phyloP scores from a whole-genome alignment of 371 early-diverging fungal genomes.

The Amoeboradix gromovi region DNA sequence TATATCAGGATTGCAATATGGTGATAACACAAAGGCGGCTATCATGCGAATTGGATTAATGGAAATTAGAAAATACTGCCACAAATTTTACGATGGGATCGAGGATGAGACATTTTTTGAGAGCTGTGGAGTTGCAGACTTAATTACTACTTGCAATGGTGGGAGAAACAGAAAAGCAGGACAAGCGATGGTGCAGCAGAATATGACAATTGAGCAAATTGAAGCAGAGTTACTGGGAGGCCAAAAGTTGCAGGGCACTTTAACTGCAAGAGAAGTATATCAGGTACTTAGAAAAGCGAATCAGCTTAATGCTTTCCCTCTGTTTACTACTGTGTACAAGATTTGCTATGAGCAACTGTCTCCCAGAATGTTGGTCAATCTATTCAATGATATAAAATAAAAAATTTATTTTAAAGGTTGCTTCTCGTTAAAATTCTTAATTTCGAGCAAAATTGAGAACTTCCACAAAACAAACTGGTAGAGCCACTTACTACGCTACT shows the following conservation, averaged over 20 bases:
- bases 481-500: too few species aligned
- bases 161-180: conserved; percentile 87
- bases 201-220: conserved; percentile 42
- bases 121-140: conserved; percentile 60
- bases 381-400: too few species aligned
- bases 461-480: too few species aligned
- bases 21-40: conserved; percentile 86
- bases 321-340: conserved; percentile 56
- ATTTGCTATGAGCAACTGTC: conserved; percentile 37
- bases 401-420: too few species aligned
- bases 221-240: conserved; percentile 74
- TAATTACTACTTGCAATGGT: conserved; percentile 82
- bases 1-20: conserved; percentile 52
- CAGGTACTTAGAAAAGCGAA: conserved; percentile 33
- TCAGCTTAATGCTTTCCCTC: conserved; percentile 41
- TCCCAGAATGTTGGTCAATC: conserved; percentile 4
- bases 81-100: conserved; percentile 41
- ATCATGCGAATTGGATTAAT: conserved; percentile 79
- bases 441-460: too few species aligned
- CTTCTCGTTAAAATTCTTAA: too few species aligned
- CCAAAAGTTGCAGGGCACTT: conserved; percentile 89
- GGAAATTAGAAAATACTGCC: conserved; percentile 79
- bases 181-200: conserved; percentile 41
- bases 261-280: conserved; percentile 63
- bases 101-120: conserved; percentile 72